Percentiles rank a stretch among this genome's conserved stretches.
phyloP scores from a whole-genome alignment of 2,329 filamentous ascomycete genomes.

The Phialophora expanda region DNA sequence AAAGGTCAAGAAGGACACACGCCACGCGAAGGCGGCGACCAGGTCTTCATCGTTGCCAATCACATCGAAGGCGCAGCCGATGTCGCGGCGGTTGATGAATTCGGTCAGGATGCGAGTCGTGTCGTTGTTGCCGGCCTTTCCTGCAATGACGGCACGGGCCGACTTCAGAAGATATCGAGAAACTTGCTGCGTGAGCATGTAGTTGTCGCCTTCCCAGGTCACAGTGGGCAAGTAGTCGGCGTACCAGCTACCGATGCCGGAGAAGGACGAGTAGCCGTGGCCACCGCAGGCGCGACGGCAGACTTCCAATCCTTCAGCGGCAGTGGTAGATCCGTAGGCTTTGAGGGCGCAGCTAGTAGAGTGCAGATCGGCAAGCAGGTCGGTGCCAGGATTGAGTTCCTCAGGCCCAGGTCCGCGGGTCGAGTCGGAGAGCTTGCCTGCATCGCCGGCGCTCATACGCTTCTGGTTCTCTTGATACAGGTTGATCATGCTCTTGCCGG shows the following conservation, averaged over 20 bases:
- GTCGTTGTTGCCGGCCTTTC: slow-evolving; percentile 69
- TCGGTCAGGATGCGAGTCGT: slow-evolving; percentile 69
- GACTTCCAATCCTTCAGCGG: slow-evolving; percentile 74
- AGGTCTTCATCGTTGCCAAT: slow-evolving; percentile 72
- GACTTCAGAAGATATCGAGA: slow-evolving; percentile 77
- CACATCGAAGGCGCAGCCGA: slow-evolving; percentile 75
- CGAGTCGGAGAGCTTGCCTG: slow-evolving; percentile 50
- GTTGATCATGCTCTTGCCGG: slow-evolving; percentile 75
- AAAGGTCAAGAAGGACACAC: slow-evolving; percentile 74
- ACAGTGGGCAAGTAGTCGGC: slow-evolving; percentile 74
- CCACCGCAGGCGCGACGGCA: slow-evolving; percentile 78
- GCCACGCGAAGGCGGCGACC: slow-evolving; percentile 76
- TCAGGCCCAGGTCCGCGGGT: slow-evolving; percentile 69
- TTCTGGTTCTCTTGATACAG: slow-evolving; percentile 75
- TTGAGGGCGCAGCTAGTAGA: slow-evolving; percentile 78
- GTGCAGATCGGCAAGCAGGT: slow-evolving; percentile 74
- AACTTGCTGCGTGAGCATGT: slow-evolving; percentile 81
- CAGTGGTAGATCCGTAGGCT: slow-evolving; percentile 72
- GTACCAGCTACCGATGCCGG: slow-evolving; percentile 76
- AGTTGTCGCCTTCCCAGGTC: slow-evolving; percentile 81
- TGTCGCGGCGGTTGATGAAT: slow-evolving; percentile 69
- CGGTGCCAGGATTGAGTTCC: slow-evolving; percentile 68
- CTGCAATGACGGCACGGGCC: slow-evolving; percentile 70
- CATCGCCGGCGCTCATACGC: slow-evolving; percentile 60
- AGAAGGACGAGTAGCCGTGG: slow-evolving; percentile 76